Evolutionary conservation across 352 stramenopile genomes (phyloP).

Genomic region (Halophytophthora polymorphica): DNA sequence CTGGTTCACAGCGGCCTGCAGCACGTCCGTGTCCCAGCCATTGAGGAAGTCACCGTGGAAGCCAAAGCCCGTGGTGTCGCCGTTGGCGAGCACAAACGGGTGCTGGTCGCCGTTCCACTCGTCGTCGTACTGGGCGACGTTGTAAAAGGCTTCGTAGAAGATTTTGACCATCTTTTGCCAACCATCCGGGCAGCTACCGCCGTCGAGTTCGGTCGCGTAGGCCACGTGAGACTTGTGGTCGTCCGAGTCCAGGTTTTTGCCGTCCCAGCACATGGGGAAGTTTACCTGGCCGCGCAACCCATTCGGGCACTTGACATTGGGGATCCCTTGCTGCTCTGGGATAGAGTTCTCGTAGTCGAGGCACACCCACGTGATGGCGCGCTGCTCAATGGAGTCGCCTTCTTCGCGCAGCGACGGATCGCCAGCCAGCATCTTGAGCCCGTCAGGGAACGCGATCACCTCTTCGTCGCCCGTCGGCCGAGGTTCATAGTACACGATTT

Average conservation of each 20-base stretch:
- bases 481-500: slow-evolving; percentile 53
- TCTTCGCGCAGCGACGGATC: slow-evolving; percentile 30
- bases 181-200: slow-evolving; percentile 29
- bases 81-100: slow-evolving; percentile 48
- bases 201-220: slow-evolving; percentile 41
- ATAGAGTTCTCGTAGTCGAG: slow-evolving; percentile 41
- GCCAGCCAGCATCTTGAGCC: slow-evolving; percentile 48
- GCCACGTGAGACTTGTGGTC: slow-evolving; percentile 54
- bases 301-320: slow-evolving; percentile 40
- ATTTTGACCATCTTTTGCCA: slow-evolving; percentile 63
- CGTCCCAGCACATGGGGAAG: slow-evolving; percentile 58
- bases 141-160: slow-evolving; percentile 58
- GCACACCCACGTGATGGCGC: slow-evolving; percentile 44
- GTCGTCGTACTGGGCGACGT: slow-evolving; percentile 39
- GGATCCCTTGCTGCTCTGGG: slow-evolving; percentile 42
- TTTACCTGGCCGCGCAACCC: slow-evolving; percentile 49
- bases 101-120: slow-evolving; percentile 46
- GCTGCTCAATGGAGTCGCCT: slow-evolving; percentile 35
- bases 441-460: slow-evolving; percentile 39
- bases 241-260: slow-evolving; percentile 37
- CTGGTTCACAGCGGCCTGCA: slow-evolving; percentile 41
- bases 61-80: slow-evolving; percentile 40
- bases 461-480: slow-evolving; percentile 28
- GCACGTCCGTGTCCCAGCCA: slow-evolving; percentile 39
- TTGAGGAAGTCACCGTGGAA: slow-evolving; percentile 61